Percentiles rank a stretch among this genome's conserved stretches.
These are phyloP conservation scores for Rugonectria rugulosa DNA, from an alignment of 2,329 filamentous ascomycete species.

Conservation along the genomic window DNA sequence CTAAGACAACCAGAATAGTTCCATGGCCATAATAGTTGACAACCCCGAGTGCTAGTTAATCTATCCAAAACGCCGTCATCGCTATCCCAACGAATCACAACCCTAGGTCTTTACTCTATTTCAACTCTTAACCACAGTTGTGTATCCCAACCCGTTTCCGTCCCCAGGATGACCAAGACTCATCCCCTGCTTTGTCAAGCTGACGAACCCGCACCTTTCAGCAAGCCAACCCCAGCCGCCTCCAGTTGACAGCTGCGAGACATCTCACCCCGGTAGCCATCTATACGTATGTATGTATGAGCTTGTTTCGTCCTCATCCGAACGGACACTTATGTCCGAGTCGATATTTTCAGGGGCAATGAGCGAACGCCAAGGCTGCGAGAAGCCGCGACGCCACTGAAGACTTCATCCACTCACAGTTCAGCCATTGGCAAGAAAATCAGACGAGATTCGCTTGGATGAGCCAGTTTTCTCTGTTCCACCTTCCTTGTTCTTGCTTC, in stretches of 20 bases:
- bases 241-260: not conserved
- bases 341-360: not conserved
- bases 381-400: not conserved
- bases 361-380: constrained; percentile 6
- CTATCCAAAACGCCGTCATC: constrained; percentile 3
- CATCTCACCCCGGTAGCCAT: no score
- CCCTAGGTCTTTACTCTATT: not conserved
- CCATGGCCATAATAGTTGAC: no score
- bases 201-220: constrained; percentile 22
- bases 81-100: constrained; percentile 22
- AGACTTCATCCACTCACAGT: not conserved
- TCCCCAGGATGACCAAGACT: constrained; percentile 12
- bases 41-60: not conserved
- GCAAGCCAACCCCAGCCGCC: not conserved
- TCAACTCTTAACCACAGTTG: constrained; percentile 17
- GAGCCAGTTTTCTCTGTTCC: not conserved
- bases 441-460: not conserved
- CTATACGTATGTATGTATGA: no score
- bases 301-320: not conserved
- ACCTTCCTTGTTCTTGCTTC: not conserved
- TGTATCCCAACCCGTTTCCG: constrained; percentile 21
- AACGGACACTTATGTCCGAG: not conserved
- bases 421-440: not conserved
- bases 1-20: not conserved
- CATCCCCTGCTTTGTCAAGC: constrained; percentile 31